Evolutionary conservation across 2,329 filamentous ascomycete genomes (phyloP).

Genomic region (Aspergillus spinulosporus): DNA sequence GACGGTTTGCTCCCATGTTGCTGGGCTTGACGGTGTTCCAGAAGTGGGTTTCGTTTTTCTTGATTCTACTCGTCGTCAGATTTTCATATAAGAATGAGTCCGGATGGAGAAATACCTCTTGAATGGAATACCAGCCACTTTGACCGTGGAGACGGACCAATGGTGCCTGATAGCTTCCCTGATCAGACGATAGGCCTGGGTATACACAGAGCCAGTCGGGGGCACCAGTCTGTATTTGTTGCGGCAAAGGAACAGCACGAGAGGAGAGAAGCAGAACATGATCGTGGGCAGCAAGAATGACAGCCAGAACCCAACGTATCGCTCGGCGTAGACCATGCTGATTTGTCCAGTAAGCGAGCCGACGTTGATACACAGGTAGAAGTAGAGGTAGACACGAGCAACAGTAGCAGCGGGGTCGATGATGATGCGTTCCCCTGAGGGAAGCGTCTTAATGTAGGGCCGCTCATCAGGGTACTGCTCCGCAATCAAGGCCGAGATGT

Average conservation of each 20-base stretch:
- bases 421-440: constrained; percentile 65
- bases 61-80: constrained; percentile 17
- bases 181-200: constrained; percentile 66
- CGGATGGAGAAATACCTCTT: constrained; percentile 14
- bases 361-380: constrained; percentile 71
- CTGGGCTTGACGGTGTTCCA: constrained; percentile 28
- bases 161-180: constrained; percentile 61
- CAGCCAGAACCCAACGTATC: constrained; percentile 70
- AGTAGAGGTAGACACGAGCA: constrained; percentile 67
- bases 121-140: constrained; percentile 6
- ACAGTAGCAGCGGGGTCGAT: constrained; percentile 69
- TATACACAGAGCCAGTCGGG: constrained; percentile 70
- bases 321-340: constrained; percentile 71
- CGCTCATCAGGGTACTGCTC: constrained; percentile 66
- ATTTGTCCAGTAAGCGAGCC: constrained; percentile 63
- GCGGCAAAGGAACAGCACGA: constrained; percentile 61
- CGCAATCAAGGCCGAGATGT: constrained; percentile 70
- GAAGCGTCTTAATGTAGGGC: constrained; percentile 56
- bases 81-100: too few relatives aligned
- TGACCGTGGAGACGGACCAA: constrained; percentile 61
- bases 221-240: constrained; percentile 65
- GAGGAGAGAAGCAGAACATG: constrained; percentile 63
- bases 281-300: constrained; percentile 63
- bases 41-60: constrained; percentile 23
- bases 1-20: constrained; percentile 20